Evolutionary conservation across 2,329 filamentous ascomycete genomes (phyloP).

Genomic region (Trichoderma hamatum): DNA sequence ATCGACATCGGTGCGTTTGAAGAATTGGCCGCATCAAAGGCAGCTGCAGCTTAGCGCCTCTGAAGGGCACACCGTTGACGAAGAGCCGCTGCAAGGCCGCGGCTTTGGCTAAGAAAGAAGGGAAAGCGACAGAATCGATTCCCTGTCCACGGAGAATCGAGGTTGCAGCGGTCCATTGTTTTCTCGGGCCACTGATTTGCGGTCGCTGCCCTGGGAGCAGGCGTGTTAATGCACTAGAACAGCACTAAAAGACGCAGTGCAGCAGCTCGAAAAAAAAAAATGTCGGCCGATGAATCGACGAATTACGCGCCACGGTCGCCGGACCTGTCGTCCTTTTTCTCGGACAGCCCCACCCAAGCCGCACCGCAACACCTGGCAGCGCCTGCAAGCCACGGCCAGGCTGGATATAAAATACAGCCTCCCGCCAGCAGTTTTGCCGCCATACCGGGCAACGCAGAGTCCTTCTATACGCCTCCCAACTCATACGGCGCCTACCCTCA

Average conservation of each 20-base stretch:
- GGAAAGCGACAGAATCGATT: conserved; percentile 6
- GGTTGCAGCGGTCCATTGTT: conserved; percentile 15
- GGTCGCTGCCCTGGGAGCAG: conserved; percentile 9
- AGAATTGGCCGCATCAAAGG: neutral
- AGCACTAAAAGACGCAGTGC: conserved; percentile 15
- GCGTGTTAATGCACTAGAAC: conserved; percentile 19
- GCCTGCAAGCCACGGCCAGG: conserved; percentile 36
- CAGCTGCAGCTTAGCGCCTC: neutral
- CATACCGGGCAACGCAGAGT: conserved; percentile 33
- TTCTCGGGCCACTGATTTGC: conserved; percentile 8
- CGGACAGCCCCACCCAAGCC: conserved; percentile 43
- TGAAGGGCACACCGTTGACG: neutral
- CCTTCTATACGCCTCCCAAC: conserved; percentile 34
- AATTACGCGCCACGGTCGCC: conserved; percentile 62
- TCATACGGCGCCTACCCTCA: conserved; percentile 16
- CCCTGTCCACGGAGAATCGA: conserved; percentile 6
- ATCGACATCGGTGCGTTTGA: neutral
- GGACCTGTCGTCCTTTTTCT: conserved; percentile 60
- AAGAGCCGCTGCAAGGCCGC: conserved; percentile 9
- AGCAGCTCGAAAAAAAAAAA: conserved; percentile 33
- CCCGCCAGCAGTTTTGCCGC: conserved; percentile 35
- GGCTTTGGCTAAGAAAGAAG: conserved; percentile 2
- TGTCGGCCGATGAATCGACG: conserved; percentile 52
- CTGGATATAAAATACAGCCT: conserved; percentile 40
- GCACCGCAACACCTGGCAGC: conserved; percentile 41